A percentile compares a stretch with the other conserved stretches of the same genome.
phyloP scores from a whole-genome alignment of 2,329 filamentous ascomycete species.

The Fusarium domesticum region DNA sequence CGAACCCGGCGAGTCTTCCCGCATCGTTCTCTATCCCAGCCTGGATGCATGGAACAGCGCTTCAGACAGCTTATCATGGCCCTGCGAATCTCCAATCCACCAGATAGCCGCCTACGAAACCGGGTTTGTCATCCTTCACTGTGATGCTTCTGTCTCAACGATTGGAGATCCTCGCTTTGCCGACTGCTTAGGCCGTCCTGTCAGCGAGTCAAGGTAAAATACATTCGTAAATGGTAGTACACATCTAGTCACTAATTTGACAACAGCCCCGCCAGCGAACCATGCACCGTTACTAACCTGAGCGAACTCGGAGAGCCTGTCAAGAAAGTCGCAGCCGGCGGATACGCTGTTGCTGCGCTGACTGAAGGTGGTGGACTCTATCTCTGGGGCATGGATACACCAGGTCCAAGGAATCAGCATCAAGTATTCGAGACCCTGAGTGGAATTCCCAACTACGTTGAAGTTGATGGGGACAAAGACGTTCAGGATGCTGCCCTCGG shows the following conservation, averaged over 20 bases:
- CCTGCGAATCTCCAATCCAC: slow-evolving; percentile 26
- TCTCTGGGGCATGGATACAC: slow-evolving; percentile 50
- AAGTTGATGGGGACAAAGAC: slow-evolving; percentile 48
- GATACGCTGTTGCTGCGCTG: slow-evolving; percentile 56
- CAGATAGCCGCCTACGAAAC: slow-evolving; percentile 48
- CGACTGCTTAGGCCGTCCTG: slow-evolving; percentile 53
- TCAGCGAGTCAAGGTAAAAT: slow-evolving; percentile 36
- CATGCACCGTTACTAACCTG: slow-evolving; percentile 48
- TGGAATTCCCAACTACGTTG: slow-evolving; percentile 42
- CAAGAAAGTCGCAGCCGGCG: slow-evolving; percentile 52
- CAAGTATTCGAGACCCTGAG: slow-evolving; percentile 32
- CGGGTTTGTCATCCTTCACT: slow-evolving; percentile 47
- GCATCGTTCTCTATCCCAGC: slow-evolving; percentile 25
- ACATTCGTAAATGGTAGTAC: neutral
- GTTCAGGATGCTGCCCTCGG: slow-evolving; percentile 58
- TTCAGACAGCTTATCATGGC: slow-evolving; percentile 18
- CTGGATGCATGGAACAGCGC: slow-evolving; percentile 15
- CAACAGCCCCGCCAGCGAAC: slow-evolving; percentile 45
- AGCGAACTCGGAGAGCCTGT: slow-evolving; percentile 51
- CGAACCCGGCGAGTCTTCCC: slow-evolving; percentile 1
- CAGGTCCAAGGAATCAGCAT: slow-evolving; percentile 30
- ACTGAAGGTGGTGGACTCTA: slow-evolving; percentile 59
- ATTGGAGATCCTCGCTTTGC: slow-evolving; percentile 59
- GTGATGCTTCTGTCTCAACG: slow-evolving; percentile 46
- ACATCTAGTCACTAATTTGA: slow-evolving; percentile 5